phyloP scores from a whole-genome alignment of 306 rosid species.

The Morella rubra region DNA sequence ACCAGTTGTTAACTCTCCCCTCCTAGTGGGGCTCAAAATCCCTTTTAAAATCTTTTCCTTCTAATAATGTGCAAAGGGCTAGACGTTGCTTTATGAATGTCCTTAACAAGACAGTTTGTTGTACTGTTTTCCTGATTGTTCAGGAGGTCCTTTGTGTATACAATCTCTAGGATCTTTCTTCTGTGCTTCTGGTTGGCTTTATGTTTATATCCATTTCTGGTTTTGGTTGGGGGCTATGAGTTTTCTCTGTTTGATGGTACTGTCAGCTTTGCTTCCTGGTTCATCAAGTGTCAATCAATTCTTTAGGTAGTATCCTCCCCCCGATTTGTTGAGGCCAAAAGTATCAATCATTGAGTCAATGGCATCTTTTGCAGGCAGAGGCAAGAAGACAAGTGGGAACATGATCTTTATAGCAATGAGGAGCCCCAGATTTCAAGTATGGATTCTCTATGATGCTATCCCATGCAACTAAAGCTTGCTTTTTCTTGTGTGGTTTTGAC shows the following conservation, averaged over 20 bases:
- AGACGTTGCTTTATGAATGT: background rate
- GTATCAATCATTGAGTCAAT: conserved; percentile 3
- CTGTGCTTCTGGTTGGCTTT: background rate
- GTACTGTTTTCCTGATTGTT: background rate
- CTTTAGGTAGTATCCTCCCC: conserved; percentile 11
- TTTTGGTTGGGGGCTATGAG: background rate
- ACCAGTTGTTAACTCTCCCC: background rate
- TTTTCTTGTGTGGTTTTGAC: conserved; percentile 50
- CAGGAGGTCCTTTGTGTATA: background rate
- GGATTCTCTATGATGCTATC: conserved; percentile 44
- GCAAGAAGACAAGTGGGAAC: conserved; percentile 99
- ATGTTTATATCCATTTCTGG: background rate
- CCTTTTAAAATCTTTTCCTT: background rate
- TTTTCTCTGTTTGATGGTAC: background rate
- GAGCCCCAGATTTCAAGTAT: conserved; percentile 67
- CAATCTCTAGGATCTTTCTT: background rate
- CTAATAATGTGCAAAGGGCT: no score
- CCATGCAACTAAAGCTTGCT: conserved; percentile 39
- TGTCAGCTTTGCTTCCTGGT: conserved; percentile 20
- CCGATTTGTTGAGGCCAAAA: background rate
- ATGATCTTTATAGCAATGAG: conserved; percentile 75
- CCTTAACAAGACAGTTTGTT: background rate
- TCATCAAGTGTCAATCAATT: conserved; percentile 18
- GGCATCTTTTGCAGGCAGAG: conserved; percentile 63
- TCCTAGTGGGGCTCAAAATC: background rate